Base-by-base conservation (phyloP, 2,329 filamentous ascomycete species). In the Fusarium sp. region DNA sequence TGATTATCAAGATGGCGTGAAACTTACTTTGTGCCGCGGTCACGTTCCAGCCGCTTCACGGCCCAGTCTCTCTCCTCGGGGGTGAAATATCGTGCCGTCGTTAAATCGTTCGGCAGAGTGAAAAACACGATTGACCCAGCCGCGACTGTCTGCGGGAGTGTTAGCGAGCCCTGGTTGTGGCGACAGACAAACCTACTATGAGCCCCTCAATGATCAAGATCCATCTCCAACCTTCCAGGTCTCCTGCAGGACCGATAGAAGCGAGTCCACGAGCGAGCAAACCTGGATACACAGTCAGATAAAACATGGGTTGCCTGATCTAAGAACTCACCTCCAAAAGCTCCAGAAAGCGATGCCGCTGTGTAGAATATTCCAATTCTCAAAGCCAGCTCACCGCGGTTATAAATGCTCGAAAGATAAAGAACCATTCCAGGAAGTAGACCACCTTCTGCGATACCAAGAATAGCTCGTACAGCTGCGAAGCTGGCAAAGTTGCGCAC, bases 351-450 rank as follows among this genome's bases (percentile, higher is more conserved):
- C 85, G 66, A 86, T 82, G 75, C 92, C 88, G 57, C 49, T 32
- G 57, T 60, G 76, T 91, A 92, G 74, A 92, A 92, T 9, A 92
- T 81, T 33, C 89, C 90, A 53, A 92, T 90, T 7, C 90, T 83
- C 40, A 91, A 78, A 1, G 89, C 88, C 67, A 91, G 81, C 69
- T 91, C 89, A 2, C 85, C 82, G 23, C 89, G 83, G 20, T 84
- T 86, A 73, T 92, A 90, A 69, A 92, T 86, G 10, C 85, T 83
- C 0, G 89, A 90, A 15, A 93, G 83, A 73, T 92, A 92, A 3
- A 93, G 80, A 2, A 91, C 85, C 84, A 92, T 92, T 49, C 90
- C 91, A 0, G 90, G 90, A 5, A 67, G 46, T 26, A 67, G n/a
- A 6, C 64, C 64, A 3, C 64, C 64, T 20, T 67, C 64, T 20